Percentiles rank a stretch among this genome's conserved stretches.
These are phyloP conservation scores for Botryotinia globosa DNA, from an alignment of 2,329 filamentous ascomycete species.

Conservation along the genomic window DNA sequence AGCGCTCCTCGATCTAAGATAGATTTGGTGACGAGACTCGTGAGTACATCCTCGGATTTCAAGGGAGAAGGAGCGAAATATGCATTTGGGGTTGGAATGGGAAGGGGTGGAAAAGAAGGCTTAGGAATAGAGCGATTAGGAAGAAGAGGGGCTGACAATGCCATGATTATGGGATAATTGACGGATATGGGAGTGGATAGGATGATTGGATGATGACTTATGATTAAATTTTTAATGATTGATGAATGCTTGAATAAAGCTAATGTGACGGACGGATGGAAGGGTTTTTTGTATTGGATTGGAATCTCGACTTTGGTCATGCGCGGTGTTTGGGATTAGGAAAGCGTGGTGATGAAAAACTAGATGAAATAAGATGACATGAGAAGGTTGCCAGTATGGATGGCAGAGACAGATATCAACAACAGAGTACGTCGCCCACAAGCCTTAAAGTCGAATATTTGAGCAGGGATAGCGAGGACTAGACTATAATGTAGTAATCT, in stretches of 20 bases:
- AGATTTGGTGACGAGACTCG: conserved; percentile 67
- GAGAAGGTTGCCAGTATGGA: background rate
- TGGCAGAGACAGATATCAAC: background rate
- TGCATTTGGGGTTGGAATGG: conserved; percentile 34
- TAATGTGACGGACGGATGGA: background rate
- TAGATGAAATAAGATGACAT: background rate
- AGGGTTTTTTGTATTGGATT: background rate
- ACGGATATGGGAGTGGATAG: background rate
- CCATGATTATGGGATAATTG: conserved; percentile 4
- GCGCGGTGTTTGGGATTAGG: background rate
- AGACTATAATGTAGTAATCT: background rate
- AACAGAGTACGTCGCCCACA: background rate
- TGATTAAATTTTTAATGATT: conserved; percentile 10
- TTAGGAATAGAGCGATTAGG: conserved; percentile 37
- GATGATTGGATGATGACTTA: background rate
- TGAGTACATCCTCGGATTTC: conserved; percentile 24
- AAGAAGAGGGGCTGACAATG: conserved; percentile 22
- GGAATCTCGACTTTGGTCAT: background rate
- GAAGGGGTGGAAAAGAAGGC: conserved; percentile 32
- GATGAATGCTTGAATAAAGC: conserved; percentile 11
- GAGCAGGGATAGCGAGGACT: background rate
- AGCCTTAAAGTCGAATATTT: background rate
- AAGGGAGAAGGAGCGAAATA: conserved; percentile 27
- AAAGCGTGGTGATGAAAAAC: background rate
- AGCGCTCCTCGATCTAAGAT: conserved; percentile 62